These are phyloP conservation scores for Neurospora tetrasperma DNA, from an alignment of 495 filamentous ascomycete genomes.

Conservation along the genomic window DNA sequence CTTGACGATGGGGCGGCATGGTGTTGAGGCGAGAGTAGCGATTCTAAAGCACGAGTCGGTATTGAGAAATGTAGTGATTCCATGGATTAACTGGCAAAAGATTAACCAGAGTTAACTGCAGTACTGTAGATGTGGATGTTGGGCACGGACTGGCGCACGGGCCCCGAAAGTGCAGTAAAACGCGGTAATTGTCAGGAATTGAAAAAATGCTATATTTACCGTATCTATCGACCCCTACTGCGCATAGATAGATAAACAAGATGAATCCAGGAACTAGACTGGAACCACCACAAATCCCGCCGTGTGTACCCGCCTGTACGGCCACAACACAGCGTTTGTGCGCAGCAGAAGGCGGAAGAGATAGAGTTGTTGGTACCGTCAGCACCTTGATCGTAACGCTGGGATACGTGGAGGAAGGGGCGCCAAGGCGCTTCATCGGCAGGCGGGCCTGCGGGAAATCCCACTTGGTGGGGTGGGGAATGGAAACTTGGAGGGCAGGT, in stretches of 20 bases:
- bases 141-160: too few species aligned
- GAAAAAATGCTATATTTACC: too few species aligned
- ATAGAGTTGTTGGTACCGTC: not conserved
- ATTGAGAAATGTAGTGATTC: too few species aligned
- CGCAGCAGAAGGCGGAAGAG: not conserved
- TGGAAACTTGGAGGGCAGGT: not conserved
- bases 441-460: not conserved
- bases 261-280: not conserved
- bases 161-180: too few species aligned
- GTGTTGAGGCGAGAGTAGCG: too few species aligned
- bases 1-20: too few species aligned
- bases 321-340: not conserved
- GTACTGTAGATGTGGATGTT: too few species aligned
- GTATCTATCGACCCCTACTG: too few species aligned
- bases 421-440: not conserved
- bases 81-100: too few species aligned
- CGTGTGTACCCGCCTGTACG: not conserved
- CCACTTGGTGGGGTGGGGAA: not conserved
- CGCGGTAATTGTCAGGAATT: too few species aligned
- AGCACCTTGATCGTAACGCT: not conserved
- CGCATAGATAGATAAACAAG: not conserved
- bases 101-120: too few species aligned
- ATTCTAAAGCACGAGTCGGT: too few species aligned
- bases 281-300: not conserved
- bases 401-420: not conserved